Conservation (phyloP, 352 stramenopile species). For the Phytophthora megakarya region DNA sequence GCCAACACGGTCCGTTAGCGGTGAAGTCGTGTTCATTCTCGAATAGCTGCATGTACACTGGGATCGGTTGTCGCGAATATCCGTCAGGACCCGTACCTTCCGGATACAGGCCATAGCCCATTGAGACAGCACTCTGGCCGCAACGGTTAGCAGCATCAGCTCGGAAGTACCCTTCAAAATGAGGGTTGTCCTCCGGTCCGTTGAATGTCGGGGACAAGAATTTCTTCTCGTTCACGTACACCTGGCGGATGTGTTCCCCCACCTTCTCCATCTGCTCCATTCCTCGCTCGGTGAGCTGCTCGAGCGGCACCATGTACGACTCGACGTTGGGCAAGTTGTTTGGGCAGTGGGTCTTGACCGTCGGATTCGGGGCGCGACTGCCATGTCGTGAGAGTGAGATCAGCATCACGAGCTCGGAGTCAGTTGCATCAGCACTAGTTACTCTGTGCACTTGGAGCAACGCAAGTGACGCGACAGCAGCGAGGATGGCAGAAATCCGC, state of each 20-base stretch:
- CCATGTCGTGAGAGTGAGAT: conserved; percentile 76
- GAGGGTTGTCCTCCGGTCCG: conserved; percentile 48
- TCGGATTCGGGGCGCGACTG: conserved; percentile 71
- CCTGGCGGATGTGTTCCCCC: conserved; percentile 64
- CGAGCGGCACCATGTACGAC: conserved; percentile 64
- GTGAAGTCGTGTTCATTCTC: conserved; percentile 85
- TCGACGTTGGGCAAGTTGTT: conserved; percentile 67
- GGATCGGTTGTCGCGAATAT: conserved; percentile 66
- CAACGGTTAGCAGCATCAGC: conserved; percentile 72
- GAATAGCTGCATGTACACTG: conserved; percentile 78
- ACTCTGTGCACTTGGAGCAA: conserved; percentile 18
- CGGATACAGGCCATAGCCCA: conserved; percentile 75
- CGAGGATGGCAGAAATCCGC: conserved; percentile 35
- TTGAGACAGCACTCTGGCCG: conserved; percentile 68
- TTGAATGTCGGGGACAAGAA: conserved; percentile 77
- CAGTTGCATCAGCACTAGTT: neutral
- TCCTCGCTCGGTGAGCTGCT: conserved; percentile 75
- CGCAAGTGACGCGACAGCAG: conserved; percentile 24
- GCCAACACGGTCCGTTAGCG: conserved; percentile 68
- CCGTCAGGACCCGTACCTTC: conserved; percentile 65
- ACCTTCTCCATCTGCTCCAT: conserved; percentile 75
- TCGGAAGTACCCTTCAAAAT: conserved; percentile 80
- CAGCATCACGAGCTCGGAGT: conserved; percentile 67
- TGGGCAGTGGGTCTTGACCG: conserved; percentile 62
- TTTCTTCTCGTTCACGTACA: conserved; percentile 68